These are phyloP conservation scores for Paraconiothyrium sp. DNA, from an alignment of 2,329 filamentous ascomycete species.

Conservation along the genomic window DNA sequence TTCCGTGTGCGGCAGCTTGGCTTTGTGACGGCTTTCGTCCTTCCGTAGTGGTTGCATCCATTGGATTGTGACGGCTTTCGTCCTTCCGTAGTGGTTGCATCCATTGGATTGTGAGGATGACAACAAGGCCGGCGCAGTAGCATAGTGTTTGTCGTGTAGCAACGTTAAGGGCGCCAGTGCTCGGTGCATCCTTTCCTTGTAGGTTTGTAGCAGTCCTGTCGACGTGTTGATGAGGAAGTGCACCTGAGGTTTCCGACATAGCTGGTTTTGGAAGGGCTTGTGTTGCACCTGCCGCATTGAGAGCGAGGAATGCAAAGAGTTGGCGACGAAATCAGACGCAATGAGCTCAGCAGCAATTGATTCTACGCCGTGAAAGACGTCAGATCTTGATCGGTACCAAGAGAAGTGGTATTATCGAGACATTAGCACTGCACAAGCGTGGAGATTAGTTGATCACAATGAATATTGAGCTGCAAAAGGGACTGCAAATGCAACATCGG, in stretches of 20 bases:
- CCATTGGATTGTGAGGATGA: background rate
- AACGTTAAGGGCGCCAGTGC: background rate
- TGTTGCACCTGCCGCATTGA: background rate
- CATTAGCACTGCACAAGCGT: background rate
- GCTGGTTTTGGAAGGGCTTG: conserved; percentile 2
- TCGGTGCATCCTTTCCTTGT: background rate
- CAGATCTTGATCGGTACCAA: too few relatives aligned
- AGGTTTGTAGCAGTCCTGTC: background rate
- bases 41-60: background rate
- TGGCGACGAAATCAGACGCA: background rate
- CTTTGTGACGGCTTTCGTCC: conserved; percentile 1
- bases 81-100: conserved; percentile 1
- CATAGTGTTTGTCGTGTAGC: background rate
- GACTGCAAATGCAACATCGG: too few relatives aligned
- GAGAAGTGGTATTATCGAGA: too few relatives aligned
- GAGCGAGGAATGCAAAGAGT: background rate
- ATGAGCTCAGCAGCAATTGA: background rate
- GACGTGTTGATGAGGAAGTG: background rate
- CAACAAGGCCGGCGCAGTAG: background rate
- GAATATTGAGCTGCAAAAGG: background rate
- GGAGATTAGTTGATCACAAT: background rate
- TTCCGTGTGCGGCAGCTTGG: conserved; percentile 13
- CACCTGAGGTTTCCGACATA: background rate
- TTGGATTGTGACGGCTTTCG: background rate
- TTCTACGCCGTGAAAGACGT: too few relatives aligned